A percentile compares a stretch with the other conserved stretches of the same genome.
Conservation (phyloP, 1,139 yeast species). For the Geotrichum fermentans region DNA sequence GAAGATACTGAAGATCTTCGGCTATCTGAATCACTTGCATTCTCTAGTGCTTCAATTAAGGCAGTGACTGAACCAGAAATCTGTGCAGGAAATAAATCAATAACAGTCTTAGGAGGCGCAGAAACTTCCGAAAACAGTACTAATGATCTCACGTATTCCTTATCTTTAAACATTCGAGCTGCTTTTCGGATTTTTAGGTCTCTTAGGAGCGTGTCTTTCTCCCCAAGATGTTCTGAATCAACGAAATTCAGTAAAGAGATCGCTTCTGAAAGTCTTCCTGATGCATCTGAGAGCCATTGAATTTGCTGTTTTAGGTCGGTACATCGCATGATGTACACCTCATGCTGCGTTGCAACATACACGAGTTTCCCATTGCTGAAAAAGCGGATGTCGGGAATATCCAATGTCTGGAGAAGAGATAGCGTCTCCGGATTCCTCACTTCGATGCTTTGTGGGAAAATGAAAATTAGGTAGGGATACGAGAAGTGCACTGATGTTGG, state of each 20-base stretch:
- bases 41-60: slow-evolving; percentile 25
- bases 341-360: slow-evolving; percentile 29
- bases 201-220: slow-evolving; percentile 39
- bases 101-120: slow-evolving; percentile 54
- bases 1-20: neutral
- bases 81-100: slow-evolving; percentile 43
- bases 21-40: slow-evolving; percentile 3
- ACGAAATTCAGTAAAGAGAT: slow-evolving; percentile 42
- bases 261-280: slow-evolving; percentile 39
- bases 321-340: slow-evolving; percentile 30
- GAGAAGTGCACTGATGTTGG: slow-evolving; percentile 31
- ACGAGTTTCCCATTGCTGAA: slow-evolving; percentile 26
- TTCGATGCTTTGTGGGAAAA: slow-evolving; percentile 27
- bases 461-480: slow-evolving; percentile 35
- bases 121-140: slow-evolving; percentile 48
- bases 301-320: slow-evolving; percentile 35
- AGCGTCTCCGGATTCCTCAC: slow-evolving; percentile 36
- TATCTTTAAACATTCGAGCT: slow-evolving; percentile 35
- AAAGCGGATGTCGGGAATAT: slow-evolving; percentile 26
- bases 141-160: slow-evolving; percentile 41
- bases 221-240: slow-evolving; percentile 34
- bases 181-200: slow-evolving; percentile 46
- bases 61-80: slow-evolving; percentile 29
- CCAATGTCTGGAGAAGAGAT: slow-evolving; percentile 27
- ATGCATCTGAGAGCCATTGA: slow-evolving; percentile 27